These are phyloP conservation scores for Coniochaeta ligniaria DNA, from an alignment of 2,329 filamentous ascomycete species.

Conservation along the genomic window DNA sequence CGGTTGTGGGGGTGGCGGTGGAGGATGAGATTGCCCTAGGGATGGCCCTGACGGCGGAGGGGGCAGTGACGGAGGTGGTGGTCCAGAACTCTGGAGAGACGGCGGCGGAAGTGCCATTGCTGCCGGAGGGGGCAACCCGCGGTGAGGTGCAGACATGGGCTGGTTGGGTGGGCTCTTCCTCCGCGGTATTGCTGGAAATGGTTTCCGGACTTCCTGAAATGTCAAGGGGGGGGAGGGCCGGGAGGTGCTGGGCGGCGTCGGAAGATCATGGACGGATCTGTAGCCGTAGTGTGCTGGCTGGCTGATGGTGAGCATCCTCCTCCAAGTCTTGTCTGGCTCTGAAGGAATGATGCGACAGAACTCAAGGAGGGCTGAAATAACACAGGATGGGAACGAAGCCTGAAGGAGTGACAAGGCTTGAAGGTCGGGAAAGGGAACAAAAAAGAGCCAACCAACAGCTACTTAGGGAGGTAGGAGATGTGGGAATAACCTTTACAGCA, in stretches of 20 bases:
- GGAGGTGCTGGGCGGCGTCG: slow-evolving; percentile 48
- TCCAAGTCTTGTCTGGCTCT: slow-evolving; percentile 13
- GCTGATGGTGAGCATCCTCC: slow-evolving; percentile 55
- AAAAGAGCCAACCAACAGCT: slow-evolving; percentile 8
- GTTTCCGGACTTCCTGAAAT: slow-evolving; percentile 39
- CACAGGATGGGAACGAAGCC: not conserved
- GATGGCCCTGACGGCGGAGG: slow-evolving; percentile 20
- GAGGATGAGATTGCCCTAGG: slow-evolving; percentile 8
- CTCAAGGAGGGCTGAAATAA: slow-evolving; percentile 2
- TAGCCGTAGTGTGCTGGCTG: slow-evolving; percentile 53
- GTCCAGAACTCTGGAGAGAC: slow-evolving; percentile 22
- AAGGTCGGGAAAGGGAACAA: slow-evolving; percentile 2
- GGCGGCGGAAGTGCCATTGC: slow-evolving; percentile 54
- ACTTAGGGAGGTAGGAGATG: slow-evolving; percentile 15
- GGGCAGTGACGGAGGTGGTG: slow-evolving; percentile 18
- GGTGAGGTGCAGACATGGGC: slow-evolving; percentile 63
- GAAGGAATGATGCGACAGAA: slow-evolving; percentile 2
- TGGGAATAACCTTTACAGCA: slow-evolving; percentile 28
- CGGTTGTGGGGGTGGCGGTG: slow-evolving; percentile 23
- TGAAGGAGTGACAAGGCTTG: slow-evolving; percentile 1
- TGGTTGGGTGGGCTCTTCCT: slow-evolving; percentile 41
- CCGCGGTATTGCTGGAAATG: slow-evolving; percentile 28
- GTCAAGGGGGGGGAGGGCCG: slow-evolving; percentile 48
- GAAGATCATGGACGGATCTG: slow-evolving; percentile 55
- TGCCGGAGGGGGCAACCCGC: slow-evolving; percentile 62